Base-by-base conservation (phyloP, 306 rosid genomes). In the Cicer judaicum region DNA sequence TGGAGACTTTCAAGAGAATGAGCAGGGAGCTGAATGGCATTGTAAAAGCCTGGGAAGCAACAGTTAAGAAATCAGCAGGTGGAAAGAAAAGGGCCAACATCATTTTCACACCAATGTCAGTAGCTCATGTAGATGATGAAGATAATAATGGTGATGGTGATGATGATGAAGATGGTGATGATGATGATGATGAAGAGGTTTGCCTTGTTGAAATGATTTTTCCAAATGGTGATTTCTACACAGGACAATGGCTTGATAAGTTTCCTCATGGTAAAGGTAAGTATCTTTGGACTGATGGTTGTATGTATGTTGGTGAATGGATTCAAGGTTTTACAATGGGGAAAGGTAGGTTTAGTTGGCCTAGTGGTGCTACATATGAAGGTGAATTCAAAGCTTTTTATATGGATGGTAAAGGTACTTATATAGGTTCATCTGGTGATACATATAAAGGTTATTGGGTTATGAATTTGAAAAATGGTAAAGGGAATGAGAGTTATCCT, bases 251-350 rank as follows among this genome's bases (percentile, higher is more conserved):
- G 95, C 56, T 57, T 47, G 86, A 86, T 0, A 77, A 57, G 43
- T 59, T 42, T n/a, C 96, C 99, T 0, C 89, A 92, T 53, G 97
- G 97, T 8, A 82, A 86, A 11, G 99, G 99, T 0, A 92, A 92
- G 70, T 92, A 90, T 66, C 57, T 88, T 0, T 94, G 99, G 97
- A 78, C 85, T 16, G 99, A 94, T 84, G 99, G 99, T 29, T 94
- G 97, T 82, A 84, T 87, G 95, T 92, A 91, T 68, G 84, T 80
- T 14, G 99, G 99, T 42, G 97, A 92, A 76, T 94, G 99, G 99
- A 29, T 50, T 11, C 85, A 50, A 40, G 99, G 99, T 5, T 84
- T 54, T 75, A 85, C 82, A 36, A 55, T 74, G 56, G 99, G 99
- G 0, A 90, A 76, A 47, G 99, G 99, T 0, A 86, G 70, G 81